A percentile compares a stretch with the other conserved stretches of the same genome.
These are phyloP conservation scores for Syzygium aqueum DNA, from an alignment of 345 rosid species.

Conservation along the genomic window DNA sequence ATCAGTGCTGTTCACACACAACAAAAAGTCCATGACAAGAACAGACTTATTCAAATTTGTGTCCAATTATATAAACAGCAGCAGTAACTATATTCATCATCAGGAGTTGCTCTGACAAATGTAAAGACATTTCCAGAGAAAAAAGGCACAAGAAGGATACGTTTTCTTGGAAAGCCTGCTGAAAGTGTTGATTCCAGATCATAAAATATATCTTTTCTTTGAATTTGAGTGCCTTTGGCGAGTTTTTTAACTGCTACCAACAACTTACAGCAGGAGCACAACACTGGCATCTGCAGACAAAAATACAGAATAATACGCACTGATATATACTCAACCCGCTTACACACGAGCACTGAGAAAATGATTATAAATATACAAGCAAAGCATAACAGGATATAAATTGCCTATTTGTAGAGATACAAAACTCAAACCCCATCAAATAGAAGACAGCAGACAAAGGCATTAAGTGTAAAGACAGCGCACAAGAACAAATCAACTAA, in stretches of 20 bases:
- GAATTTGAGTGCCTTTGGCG: slow-evolving; percentile 17
- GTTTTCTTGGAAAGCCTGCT: slow-evolving; percentile 40
- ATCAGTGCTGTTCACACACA: neutral
- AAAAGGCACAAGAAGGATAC: slow-evolving; percentile 46
- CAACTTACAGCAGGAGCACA: slow-evolving; percentile 28
- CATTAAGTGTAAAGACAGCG: neutral
- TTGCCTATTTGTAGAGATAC: neutral
- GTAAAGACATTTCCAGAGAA: neutral
- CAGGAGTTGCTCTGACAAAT: neutral
- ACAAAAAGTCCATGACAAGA: neutral
- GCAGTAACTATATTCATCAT: neutral
- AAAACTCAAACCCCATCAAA: neutral
- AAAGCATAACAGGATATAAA: neutral
- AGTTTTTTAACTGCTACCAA: slow-evolving; percentile 22
- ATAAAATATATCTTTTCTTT: slow-evolving; percentile 33
- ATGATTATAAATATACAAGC: neutral
- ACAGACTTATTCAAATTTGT: neutral
- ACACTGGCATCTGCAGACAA: slow-evolving; percentile 24
- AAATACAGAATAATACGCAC: neutral
- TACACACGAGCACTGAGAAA: neutral
- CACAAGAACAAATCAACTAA: neutral
- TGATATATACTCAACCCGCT: neutral
- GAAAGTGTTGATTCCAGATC: slow-evolving; percentile 19
- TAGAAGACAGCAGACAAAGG: neutral
- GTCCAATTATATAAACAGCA: neutral